Evolutionary conservation across 2,329 filamentous ascomycete species (phyloP).

Genomic region (Coleophoma cylindrospora): DNA sequence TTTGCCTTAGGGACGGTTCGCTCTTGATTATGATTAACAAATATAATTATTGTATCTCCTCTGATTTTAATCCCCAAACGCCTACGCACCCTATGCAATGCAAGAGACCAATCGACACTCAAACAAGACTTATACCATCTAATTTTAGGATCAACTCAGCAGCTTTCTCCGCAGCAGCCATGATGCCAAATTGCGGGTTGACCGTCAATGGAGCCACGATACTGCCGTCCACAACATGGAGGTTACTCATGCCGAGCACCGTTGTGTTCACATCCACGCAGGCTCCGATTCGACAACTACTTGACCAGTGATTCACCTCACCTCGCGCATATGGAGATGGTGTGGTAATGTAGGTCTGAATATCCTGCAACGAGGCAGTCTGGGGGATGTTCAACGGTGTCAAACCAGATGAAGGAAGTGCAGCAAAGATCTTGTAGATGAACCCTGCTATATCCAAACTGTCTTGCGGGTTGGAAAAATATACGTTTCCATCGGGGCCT

Average conservation of each 20-base stretch:
- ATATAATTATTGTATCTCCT: too few relatives aligned
- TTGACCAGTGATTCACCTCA: slow-evolving; percentile 48
- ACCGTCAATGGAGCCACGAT: slow-evolving; percentile 45
- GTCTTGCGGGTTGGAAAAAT: slow-evolving; percentile 42
- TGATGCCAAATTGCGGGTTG: slow-evolving; percentile 49
- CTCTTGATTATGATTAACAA: too few relatives aligned
- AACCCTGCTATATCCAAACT: slow-evolving; percentile 42
- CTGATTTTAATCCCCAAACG: too few relatives aligned
- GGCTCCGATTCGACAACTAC: slow-evolving; percentile 42
- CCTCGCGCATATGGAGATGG: slow-evolving; percentile 41
- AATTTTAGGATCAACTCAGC: slow-evolving; percentile 38
- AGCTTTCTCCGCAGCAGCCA: slow-evolving; percentile 47
- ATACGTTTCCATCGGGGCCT: slow-evolving; percentile 34
- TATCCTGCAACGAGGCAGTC: slow-evolving; percentile 39
- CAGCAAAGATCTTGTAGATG: slow-evolving; percentile 43
- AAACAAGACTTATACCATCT: background rate
- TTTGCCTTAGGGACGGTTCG: too few relatives aligned
- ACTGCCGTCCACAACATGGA: slow-evolving; percentile 46
- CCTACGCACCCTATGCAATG: too few relatives aligned
- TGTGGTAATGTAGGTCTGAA: slow-evolving; percentile 44
- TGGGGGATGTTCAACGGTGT: slow-evolving; percentile 43
- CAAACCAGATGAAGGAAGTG: slow-evolving; percentile 34
- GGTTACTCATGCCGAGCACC: slow-evolving; percentile 42
- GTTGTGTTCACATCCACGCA: slow-evolving; percentile 43
- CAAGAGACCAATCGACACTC: too few relatives aligned